Base-by-base conservation (phyloP, 1,284 basidiomycete genomes). In the Ganoderma meredithae region DNA sequence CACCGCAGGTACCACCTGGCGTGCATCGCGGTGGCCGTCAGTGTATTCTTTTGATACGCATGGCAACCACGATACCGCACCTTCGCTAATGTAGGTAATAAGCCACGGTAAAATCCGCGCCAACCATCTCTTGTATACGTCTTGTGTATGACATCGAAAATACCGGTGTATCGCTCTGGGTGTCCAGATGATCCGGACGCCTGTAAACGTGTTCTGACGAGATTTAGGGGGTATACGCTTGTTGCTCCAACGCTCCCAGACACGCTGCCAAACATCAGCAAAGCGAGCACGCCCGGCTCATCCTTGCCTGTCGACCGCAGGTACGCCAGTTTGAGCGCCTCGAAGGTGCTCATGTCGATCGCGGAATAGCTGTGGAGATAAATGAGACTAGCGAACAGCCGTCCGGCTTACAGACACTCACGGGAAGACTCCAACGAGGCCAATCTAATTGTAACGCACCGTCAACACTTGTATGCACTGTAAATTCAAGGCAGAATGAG, bases 291-390 rank as follows among this genome's bases (percentile, higher is more conserved):
- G 4, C 92, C 91, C 0, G 95, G 94, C 77, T 97, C 95, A 22
- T 95, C 91, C 75, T 90, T 88, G 33, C 89, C 89, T 22, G 92
- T 94, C 19, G 94, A 95, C 63, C 89, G 87, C 63, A 92, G 81
- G 78, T 97, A 97, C 1, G 92, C 88, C 53, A 94, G 83, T 79
- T 97, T 97, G 61, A 97, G 87, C 6, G 94, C 94, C 82, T 97
- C 95, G 69, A 96, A 97, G 0, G 95, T 96, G 75, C 93, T 95
- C 95, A 97, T 96, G 79, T 97, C 95, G 72, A 97, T 97, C 9
- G 95, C 95, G 25, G 92, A 92, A 79, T 93, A 93, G 69, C 90
- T 92, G 67, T n/a, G 31, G 19, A 41, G 1, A 44, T 41, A 72
- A 39, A 63, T 67, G 69, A 64, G 44, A 10, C 40, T 55, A 40